phyloP scores from a whole-genome alignment of 2,329 filamentous ascomycete species.

The Cladorrhinum sp. region DNA sequence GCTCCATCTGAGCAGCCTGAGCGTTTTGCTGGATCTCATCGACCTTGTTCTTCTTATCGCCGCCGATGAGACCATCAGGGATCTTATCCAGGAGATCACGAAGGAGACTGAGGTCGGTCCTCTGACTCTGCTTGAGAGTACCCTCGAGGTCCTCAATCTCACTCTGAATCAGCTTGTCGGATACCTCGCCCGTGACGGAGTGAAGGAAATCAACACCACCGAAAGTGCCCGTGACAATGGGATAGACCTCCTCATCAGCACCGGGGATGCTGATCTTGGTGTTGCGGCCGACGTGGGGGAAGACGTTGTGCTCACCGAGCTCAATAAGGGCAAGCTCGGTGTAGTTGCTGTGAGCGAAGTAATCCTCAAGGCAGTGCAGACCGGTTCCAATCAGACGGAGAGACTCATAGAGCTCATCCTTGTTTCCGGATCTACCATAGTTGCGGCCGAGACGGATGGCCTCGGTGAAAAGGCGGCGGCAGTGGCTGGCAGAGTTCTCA shows the following conservation, averaged over 20 bases:
- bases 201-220: conserved; percentile 93
- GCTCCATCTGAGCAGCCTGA: conserved; percentile 69
- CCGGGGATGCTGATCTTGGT: conserved; percentile 70
- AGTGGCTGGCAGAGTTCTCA: conserved; percentile 75
- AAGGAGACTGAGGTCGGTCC: conserved; percentile 68
- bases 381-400: conserved; percentile 83
- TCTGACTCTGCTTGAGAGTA: conserved; percentile 64
- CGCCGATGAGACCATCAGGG: conserved; percentile 75
- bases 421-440: conserved; percentile 63
- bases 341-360: conserved; percentile 92
- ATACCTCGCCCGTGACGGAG: conserved; percentile 75
- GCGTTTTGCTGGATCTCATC: conserved; percentile 78
- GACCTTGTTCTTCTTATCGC: conserved; percentile 70
- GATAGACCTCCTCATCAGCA: conserved; percentile 66
- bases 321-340: conserved; percentile 84
- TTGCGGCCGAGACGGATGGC: conserved; percentile 77
- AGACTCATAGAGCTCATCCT: conserved; percentile 82
- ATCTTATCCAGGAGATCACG: conserved; percentile 79
- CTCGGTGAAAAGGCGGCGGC: conserved; percentile 68
- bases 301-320: conserved; percentile 74
- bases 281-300: conserved; percentile 78
- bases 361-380: conserved; percentile 87
- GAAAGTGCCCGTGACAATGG: conserved; percentile 86
- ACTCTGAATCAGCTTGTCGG: conserved; percentile 86
- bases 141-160: conserved; percentile 86